These are phyloP conservation scores for Ustilago sp. DNA, from an alignment of 1,284 basidiomycete species.

Conservation along the genomic window DNA sequence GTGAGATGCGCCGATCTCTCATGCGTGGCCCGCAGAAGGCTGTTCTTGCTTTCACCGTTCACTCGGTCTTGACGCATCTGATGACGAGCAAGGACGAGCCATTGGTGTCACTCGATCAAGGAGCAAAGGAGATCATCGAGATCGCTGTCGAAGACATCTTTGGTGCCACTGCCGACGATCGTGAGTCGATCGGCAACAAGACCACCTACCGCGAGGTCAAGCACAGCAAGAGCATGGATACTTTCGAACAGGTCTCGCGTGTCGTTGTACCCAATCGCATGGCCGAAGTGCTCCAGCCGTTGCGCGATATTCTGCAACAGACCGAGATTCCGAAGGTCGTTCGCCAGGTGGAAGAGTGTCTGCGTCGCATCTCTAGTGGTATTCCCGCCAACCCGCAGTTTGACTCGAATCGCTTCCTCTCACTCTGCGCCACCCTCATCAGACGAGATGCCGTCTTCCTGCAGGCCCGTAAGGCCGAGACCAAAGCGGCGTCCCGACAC, in stretches of 20 bases:
- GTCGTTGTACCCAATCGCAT: conserved; percentile 72
- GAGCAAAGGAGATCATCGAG: conserved; percentile 83
- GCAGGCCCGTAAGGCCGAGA: conserved; percentile 49
- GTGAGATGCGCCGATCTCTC: conserved; percentile 85
- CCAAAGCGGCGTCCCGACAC: conserved; percentile 31
- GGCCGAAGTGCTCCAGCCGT: conserved; percentile 80
- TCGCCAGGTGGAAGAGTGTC: conserved; percentile 86
- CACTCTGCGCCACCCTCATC: conserved; percentile 88
- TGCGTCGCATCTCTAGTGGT: conserved; percentile 84
- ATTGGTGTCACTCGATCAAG: conserved; percentile 72
- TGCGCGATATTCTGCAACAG: conserved; percentile 86
- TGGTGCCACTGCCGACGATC: conserved; percentile 91
- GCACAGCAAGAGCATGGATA: conserved; percentile 68
- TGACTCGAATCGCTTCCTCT: conserved; percentile 79
- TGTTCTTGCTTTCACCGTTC: conserved; percentile 85
- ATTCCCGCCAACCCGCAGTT: conserved; percentile 85
- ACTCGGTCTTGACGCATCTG: conserved; percentile 81
- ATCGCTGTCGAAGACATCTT: conserved; percentile 93
- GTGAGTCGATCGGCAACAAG: conserved; percentile 88
- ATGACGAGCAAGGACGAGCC: conserved; percentile 73
- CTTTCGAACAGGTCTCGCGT: conserved; percentile 65
- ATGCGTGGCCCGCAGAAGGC: conserved; percentile 93
- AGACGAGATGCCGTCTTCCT: conserved; percentile 79
- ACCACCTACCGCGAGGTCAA: conserved; percentile 75
- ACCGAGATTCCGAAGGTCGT: conserved; percentile 86